A percentile compares a stretch with the other conserved stretches of the same genome.
These are phyloP conservation scores for Gnomoniopsis sp. DNA, from an alignment of 2,329 filamentous ascomycete genomes.

Conservation along the genomic window DNA sequence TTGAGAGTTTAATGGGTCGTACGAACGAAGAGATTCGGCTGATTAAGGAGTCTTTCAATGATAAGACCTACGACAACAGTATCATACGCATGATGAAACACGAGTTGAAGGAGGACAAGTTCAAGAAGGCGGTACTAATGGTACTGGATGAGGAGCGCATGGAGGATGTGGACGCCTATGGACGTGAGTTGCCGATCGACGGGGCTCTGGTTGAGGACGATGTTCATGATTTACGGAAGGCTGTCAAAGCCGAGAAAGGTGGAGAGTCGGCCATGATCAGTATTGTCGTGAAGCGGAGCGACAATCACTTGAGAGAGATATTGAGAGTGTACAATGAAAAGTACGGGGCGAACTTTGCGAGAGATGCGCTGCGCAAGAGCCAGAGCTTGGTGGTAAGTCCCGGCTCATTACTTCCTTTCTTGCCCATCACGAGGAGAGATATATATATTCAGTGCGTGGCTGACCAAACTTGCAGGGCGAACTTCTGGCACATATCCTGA, in stretches of 20 bases:
- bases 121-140: conserved; percentile 81
- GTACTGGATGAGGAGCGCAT: conserved; percentile 80
- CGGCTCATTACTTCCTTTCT: neutral
- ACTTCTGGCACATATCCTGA: conserved; percentile 89
- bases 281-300: conserved; percentile 77
- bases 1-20: conserved; percentile 88
- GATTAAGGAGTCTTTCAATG: conserved; percentile 85
- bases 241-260: conserved; percentile 70
- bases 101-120: conserved; percentile 94
- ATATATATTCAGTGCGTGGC: neutral
- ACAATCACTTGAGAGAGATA: conserved; percentile 77
- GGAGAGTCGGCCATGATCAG: conserved; percentile 85
- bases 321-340: conserved; percentile 71
- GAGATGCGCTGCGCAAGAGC: conserved; percentile 83
- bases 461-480: conserved; percentile 65
- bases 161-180: conserved; percentile 70
- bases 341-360: conserved; percentile 78
- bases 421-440: neutral
- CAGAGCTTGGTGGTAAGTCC: conserved; percentile 81
- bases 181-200: conserved; percentile 56
- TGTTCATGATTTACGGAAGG: conserved; percentile 64
- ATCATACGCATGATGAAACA: conserved; percentile 83
- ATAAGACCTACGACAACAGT: conserved; percentile 86
- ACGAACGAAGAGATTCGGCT: conserved; percentile 80
- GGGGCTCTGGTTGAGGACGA: conserved; percentile 64